These are phyloP conservation scores for Trichoderma hamatum DNA, from an alignment of 2,329 filamentous ascomycete genomes.

Conservation along the genomic window DNA sequence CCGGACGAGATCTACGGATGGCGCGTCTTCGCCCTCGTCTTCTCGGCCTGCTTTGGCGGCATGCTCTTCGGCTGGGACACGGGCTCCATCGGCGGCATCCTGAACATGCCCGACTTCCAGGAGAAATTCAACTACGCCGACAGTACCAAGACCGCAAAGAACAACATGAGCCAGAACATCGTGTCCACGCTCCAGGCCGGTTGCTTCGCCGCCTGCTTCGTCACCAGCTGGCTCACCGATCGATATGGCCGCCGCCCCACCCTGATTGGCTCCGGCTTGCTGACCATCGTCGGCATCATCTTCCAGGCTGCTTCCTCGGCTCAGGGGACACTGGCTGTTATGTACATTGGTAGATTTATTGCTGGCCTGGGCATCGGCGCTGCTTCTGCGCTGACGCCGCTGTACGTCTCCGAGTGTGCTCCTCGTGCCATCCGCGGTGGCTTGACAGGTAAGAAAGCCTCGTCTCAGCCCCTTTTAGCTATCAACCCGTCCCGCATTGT, in stretches of 20 bases:
- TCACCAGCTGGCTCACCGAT: conserved; percentile 58
- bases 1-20: conserved; percentile 71
- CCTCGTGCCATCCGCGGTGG: conserved; percentile 55
- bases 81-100: conserved; percentile 68
- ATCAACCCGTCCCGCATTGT: neutral
- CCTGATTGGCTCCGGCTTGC: conserved; percentile 58
- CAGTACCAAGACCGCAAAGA: conserved; percentile 38
- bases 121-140: conserved; percentile 44
- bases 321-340: conserved; percentile 58
- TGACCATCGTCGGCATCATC: conserved; percentile 64
- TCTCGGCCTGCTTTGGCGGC: conserved; percentile 69
- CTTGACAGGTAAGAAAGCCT: conserved; percentile 44
- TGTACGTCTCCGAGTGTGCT: conserved; percentile 54
- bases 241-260: conserved; percentile 57
- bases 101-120: conserved; percentile 62
- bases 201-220: conserved; percentile 65
- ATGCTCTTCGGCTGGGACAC: conserved; percentile 57
- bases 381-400: conserved; percentile 49
- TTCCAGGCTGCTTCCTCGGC: conserved; percentile 63
- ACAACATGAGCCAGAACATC: conserved; percentile 65
- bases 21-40: conserved; percentile 66
- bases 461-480: neutral
- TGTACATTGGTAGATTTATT: conserved; percentile 67
- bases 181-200: conserved; percentile 72
- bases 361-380: conserved; percentile 55